phyloP scores from a whole-genome alignment of 2,329 filamentous ascomycete species.

The Chrysoporthe cubensis region DNA sequence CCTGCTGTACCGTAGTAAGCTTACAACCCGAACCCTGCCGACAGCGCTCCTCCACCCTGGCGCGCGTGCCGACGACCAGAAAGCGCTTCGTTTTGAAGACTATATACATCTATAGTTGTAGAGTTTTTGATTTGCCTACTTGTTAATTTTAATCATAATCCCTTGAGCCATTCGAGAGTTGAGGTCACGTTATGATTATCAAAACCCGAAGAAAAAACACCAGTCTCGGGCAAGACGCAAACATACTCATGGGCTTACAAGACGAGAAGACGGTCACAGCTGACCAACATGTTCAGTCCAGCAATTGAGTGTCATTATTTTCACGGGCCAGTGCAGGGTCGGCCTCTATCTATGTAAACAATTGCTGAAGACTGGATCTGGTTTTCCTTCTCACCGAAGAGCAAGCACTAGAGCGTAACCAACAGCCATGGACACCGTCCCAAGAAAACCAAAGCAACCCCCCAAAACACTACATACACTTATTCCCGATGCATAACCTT shows the following conservation, averaged over 20 bases:
- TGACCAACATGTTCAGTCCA: too few species aligned
- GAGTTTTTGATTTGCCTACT: too few species aligned
- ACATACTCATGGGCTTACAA: neutral
- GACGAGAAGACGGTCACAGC: too few species aligned
- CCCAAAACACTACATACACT: neutral
- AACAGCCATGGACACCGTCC: neutral
- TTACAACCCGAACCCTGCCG: constrained; percentile 19
- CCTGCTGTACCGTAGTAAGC: constrained; percentile 7
- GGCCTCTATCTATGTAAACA: neutral
- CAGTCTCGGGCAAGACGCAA: neutral
- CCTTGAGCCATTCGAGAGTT: too few species aligned
- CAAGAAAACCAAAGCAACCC: neutral
- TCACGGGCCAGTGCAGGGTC: constrained; percentile 5
- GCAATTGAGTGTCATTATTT: constrained; percentile 10
- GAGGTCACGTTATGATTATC: too few species aligned
- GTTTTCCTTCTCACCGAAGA: neutral
- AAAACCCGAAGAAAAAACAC: too few species aligned
- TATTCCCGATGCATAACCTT: neutral
- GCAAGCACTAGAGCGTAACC: neutral
- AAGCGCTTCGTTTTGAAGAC: too few species aligned
- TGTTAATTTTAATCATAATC: too few species aligned
- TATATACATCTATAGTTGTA: too few species aligned
- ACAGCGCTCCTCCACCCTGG: neutral
- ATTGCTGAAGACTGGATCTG: neutral
- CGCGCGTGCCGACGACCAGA: too few species aligned